A percentile compares a stretch with the other conserved stretches of the same genome.
These are phyloP conservation scores for Parathielavia hyrcaniae DNA, from an alignment of 495 filamentous ascomycete species.

Conservation along the genomic window DNA sequence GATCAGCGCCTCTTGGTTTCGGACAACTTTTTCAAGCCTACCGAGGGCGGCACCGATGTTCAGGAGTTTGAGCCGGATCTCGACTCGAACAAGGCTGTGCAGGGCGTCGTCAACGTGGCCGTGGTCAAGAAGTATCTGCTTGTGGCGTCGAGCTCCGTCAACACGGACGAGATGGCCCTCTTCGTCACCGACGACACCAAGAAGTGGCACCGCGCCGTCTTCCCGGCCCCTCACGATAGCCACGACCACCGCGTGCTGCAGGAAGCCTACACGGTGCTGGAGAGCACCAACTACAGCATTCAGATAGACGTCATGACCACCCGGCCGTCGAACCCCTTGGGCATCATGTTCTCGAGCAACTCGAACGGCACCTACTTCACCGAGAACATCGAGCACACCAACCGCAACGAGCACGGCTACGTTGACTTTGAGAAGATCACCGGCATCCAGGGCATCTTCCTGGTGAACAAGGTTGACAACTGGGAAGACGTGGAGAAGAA, in stretches of 20 bases:
- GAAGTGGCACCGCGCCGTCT: constrained; percentile 88
- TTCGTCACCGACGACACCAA: constrained; percentile 71
- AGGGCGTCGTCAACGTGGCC: constrained; percentile 69
- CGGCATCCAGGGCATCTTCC: constrained; percentile 80
- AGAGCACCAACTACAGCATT: constrained; percentile 94
- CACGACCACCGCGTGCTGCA: constrained; percentile 68
- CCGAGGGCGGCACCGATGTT: constrained; percentile 40
- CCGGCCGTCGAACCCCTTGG: constrained; percentile 58
- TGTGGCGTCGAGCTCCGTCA: constrained; percentile 67
- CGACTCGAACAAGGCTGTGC: constrained; percentile 61
- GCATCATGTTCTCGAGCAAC: constrained; percentile 85
- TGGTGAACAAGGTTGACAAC: constrained; percentile 87
- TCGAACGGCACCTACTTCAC: constrained; percentile 95
- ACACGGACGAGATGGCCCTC: constrained; percentile 83
- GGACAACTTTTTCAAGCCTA: constrained; percentile 63
- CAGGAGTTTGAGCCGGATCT: constrained; percentile 66
- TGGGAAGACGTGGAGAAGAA: constrained; percentile 63
- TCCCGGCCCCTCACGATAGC: constrained; percentile 43
- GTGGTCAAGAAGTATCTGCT: constrained; percentile 79
- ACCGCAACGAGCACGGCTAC: constrained; percentile 59
- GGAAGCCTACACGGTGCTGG: constrained; percentile 86
- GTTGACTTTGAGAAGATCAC: constrained; percentile 94
- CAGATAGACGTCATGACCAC: constrained; percentile 87
- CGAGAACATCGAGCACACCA: constrained; percentile 83
- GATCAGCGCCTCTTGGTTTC: constrained; percentile 73